phyloP scores from a whole-genome alignment of 495 filamentous ascomycete species.

The Neurospora pannonica region DNA sequence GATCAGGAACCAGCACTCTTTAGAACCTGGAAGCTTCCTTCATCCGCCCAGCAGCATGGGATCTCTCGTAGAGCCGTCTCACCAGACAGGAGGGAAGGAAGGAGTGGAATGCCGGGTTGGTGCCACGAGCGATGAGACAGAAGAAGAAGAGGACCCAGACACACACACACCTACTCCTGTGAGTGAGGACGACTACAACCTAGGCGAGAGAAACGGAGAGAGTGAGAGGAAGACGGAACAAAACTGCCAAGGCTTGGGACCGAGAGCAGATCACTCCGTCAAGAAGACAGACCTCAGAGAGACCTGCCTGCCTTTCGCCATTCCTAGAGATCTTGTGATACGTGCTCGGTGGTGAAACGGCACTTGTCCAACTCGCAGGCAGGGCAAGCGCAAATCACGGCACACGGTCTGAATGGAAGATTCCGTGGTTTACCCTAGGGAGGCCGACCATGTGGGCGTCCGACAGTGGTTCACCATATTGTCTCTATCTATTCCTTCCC shows the following conservation, averaged over 20 bases:
- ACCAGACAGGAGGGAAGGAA: background rate
- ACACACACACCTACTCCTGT: background rate
- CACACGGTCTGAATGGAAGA: background rate
- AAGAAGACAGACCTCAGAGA: background rate
- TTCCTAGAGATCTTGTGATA: background rate
- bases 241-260: background rate
- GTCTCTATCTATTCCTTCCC: background rate
- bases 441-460: background rate
- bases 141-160: background rate
- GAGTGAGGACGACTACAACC: background rate
- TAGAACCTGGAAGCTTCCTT: background rate
- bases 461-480: background rate
- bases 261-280: background rate
- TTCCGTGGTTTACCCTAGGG: background rate
- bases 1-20: background rate
- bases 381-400: background rate
- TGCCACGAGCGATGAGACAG: background rate
- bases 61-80: background rate
- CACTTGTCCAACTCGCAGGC: background rate
- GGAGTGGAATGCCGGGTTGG: background rate
- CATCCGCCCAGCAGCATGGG: background rate
- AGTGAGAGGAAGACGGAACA: background rate
- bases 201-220: background rate
- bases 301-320: background rate
- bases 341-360: background rate